Conservation (phyloP, 192 early-diverging fungal species). For the Linnemannia hyalina region DNA sequence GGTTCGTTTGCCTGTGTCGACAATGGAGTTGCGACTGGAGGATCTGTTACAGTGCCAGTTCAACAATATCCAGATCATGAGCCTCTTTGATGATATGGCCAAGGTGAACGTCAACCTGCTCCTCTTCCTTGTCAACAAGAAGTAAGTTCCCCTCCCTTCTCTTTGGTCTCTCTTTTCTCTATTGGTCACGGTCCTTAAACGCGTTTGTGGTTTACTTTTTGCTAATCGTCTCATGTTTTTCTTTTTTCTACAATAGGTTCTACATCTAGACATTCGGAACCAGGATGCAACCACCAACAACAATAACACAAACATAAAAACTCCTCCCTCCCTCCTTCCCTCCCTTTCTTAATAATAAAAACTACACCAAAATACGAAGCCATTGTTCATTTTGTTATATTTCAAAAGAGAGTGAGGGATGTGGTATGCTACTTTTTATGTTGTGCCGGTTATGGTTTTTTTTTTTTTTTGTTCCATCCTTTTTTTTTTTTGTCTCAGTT, state of each 20-base stretch:
- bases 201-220: background rate
- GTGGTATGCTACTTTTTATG: background rate
- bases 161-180: background rate
- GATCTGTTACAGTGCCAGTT: slow-evolving; percentile 95
- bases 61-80: slow-evolving; percentile 92
- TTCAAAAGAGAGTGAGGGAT: background rate
- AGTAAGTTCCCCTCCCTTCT: slow-evolving; percentile 66
- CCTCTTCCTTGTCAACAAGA: slow-evolving; percentile 97
- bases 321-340: too few relatives aligned
- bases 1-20: slow-evolving; percentile 71
- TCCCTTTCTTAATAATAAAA: background rate
- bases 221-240: background rate
- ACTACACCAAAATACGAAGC: background rate
- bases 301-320: background rate
- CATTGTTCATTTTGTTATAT: too few relatives aligned
- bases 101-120: slow-evolving; percentile 98
- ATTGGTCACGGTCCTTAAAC: background rate
- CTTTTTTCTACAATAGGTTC: slow-evolving; percentile 6
- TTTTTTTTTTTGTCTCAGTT: slow-evolving; percentile 25
- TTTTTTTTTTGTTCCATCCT: background rate
- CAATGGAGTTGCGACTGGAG: slow-evolving; percentile 90
- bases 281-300: background rate
- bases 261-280: slow-evolving; percentile 11
- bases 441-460: background rate
- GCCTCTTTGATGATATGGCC: slow-evolving; percentile 89